These are phyloP conservation scores for Yarrowia deformans DNA, from an alignment of 805 yeast species.

Conservation along the genomic window DNA sequence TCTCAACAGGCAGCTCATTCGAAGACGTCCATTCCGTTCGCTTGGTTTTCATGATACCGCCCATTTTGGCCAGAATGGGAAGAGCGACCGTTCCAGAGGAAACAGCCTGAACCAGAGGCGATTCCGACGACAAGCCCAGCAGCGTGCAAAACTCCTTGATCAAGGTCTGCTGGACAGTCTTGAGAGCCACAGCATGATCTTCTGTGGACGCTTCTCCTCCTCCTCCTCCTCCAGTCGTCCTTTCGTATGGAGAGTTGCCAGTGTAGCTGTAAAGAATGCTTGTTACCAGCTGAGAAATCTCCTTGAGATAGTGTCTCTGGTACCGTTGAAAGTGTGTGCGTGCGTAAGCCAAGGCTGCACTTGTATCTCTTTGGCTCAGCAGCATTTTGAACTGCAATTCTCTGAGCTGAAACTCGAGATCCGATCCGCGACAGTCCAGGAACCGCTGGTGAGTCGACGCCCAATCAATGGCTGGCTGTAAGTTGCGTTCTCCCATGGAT, in stretches of 20 bases:
- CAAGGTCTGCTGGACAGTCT: slow-evolving; percentile 51
- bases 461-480: slow-evolving; percentile 62
- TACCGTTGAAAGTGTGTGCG: slow-evolving; percentile 53
- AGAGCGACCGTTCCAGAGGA: slow-evolving; percentile 62
- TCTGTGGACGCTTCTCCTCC: slow-evolving; percentile 43
- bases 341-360: slow-evolving; percentile 53
- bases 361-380: slow-evolving; percentile 46
- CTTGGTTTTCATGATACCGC: slow-evolving; percentile 52
- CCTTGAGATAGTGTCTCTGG: slow-evolving; percentile 53
- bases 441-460: slow-evolving; percentile 47
- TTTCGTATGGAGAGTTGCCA: slow-evolving; percentile 41
- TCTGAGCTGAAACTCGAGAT: slow-evolving; percentile 57
- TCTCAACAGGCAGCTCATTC: slow-evolving; percentile 69
- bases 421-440: slow-evolving; percentile 52
- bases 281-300: slow-evolving; percentile 57
- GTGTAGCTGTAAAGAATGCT: slow-evolving; percentile 48
- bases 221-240: slow-evolving; percentile 31
- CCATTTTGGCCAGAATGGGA: slow-evolving; percentile 61
- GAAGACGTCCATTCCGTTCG: slow-evolving; percentile 62
- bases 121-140: slow-evolving; percentile 59
- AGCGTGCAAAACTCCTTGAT: slow-evolving; percentile 59
- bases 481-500: slow-evolving; percentile 51
- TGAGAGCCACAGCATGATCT: slow-evolving; percentile 44
- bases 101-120: slow-evolving; percentile 60
- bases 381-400: slow-evolving; percentile 52